phyloP scores from a whole-genome alignment of 306 rosid species.

The Begonia loranthoides region DNA sequence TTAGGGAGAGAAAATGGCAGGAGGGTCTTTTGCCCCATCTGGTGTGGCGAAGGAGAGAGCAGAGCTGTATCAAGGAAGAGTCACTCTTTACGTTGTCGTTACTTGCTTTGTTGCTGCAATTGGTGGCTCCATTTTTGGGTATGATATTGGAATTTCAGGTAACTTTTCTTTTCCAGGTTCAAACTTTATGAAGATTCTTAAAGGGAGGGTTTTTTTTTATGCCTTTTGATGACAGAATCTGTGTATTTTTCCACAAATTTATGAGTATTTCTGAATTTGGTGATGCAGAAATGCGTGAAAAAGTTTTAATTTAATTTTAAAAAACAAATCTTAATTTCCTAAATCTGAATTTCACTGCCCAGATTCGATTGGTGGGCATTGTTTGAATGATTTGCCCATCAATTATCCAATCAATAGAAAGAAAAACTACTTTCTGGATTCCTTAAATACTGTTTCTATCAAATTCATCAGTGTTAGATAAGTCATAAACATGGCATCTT shows the following conservation, averaged over 20 bases:
- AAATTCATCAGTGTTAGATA: too few species aligned
- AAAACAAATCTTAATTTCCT: too few species aligned
- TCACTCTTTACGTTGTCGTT: slow-evolving; percentile 48
- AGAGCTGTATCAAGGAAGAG: slow-evolving; percentile 42
- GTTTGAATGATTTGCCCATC: too few species aligned
- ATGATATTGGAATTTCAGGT: slow-evolving; percentile 87
- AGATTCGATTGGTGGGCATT: too few species aligned
- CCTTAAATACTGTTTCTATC: too few species aligned
- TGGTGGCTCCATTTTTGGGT: slow-evolving; percentile 76
- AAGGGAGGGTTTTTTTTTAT: too few species aligned
- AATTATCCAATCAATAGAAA: too few species aligned
- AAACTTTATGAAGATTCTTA: slow-evolving; percentile 1
- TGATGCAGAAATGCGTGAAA: too few species aligned
- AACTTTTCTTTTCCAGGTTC: slow-evolving; percentile 1
- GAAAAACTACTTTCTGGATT: too few species aligned
- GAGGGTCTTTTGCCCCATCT: slow-evolving; percentile 41
- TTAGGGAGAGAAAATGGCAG: slow-evolving; percentile 41
- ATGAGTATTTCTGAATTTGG: background rate
- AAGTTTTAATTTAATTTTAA: too few species aligned
- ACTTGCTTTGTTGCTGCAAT: slow-evolving; percentile 69
- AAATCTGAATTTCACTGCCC: background rate
- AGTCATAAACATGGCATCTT: too few species aligned
- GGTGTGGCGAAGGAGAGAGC: slow-evolving; percentile 54
- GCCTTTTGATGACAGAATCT: background rate
- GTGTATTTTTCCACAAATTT: background rate